Conservation (phyloP, 1,284 basidiomycete genomes). For the Filobasidium uniguttulatum region DNA sequence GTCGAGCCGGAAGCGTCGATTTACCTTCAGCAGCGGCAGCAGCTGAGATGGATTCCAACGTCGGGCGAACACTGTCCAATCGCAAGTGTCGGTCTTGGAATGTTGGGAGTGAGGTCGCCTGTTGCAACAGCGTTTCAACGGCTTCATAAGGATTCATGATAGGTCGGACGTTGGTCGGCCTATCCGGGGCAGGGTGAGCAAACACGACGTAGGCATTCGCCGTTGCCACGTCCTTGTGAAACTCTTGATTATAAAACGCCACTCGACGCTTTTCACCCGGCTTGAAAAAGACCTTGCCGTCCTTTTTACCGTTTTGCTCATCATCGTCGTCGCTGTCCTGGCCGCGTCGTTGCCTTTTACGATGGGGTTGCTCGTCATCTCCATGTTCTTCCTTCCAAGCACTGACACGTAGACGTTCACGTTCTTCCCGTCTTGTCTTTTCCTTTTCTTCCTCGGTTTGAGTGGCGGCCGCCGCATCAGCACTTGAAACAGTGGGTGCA, state of each 20-base stretch:
- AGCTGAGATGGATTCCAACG: conserved; percentile 22
- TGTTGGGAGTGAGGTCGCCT: conserved; percentile 53
- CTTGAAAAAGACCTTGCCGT: conserved; percentile 47
- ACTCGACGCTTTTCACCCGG: conserved; percentile 83
- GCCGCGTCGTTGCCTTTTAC: conserved; percentile 35
- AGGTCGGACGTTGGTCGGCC: conserved; percentile 46
- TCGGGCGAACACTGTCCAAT: conserved; percentile 50
- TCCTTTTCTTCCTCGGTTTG: conserved; percentile 23
- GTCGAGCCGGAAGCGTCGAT: conserved; percentile 18
- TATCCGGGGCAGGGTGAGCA: conserved; percentile 47
- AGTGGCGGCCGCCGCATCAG: conserved; percentile 33
- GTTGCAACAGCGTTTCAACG: conserved; percentile 48
- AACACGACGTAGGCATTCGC: conserved; percentile 82
- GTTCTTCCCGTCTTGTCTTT: conserved; percentile 27
- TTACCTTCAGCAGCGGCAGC: conserved; percentile 25
- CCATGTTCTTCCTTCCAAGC: conserved; percentile 54
- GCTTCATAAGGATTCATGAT: conserved; percentile 61
- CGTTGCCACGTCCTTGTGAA: conserved; percentile 55
- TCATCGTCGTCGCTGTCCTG: conserved; percentile 42
- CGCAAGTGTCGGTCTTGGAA: conserved; percentile 65
- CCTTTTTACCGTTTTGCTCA: conserved; percentile 29
- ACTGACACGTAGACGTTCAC: conserved; percentile 41
- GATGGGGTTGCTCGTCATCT: conserved; percentile 30
- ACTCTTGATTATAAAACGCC: conserved; percentile 82
- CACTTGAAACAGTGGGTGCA: conserved; percentile 52